Base-by-base conservation (phyloP, 306 rosid genomes). In the Glycine latifolia region DNA sequence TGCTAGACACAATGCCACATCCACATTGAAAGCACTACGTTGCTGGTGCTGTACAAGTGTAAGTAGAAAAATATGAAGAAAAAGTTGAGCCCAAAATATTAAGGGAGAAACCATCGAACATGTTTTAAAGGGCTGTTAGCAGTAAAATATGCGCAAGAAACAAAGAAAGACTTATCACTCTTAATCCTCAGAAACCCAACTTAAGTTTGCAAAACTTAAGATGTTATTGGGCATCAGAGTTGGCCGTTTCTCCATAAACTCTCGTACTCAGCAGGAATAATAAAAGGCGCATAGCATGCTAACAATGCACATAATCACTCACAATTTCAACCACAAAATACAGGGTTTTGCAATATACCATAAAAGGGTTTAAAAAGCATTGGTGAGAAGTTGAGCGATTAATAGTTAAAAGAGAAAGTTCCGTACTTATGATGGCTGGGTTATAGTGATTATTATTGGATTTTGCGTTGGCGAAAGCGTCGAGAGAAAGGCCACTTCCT, bases 381-480 rank as follows among this genome's bases (percentile, higher is more conserved):
- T 11, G 10, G 3, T 26, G 76, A 17, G 6, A 61, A 53, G 0
- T 17, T 15, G 46, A 16, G 2, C 31, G 2, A 26, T 2, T 26
- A 26, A 26, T 26, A 26, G 31, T 26, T 26, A 26, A 16, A 62
- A 9, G 33, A 55, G n/a, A 71, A 48, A 61, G 10, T 10, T 33
- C 61, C 87, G 52, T 89, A 95, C 99, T 93, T 73, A 95, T 92
- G 73, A 86, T 10, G 73, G 99, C 82, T 12, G 97, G 98, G 58
- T 93, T 95, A 67, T 88, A 95, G 88, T 76, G 78, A 82, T 59
- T 74, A 86, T 81, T 82, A 4, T 68, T 82, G 10, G 97, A 87
- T 83, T 89, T 92, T 10, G 90, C 89, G 72, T 89, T 89, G 13
- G 90, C 92, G 49, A 89, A 91, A 48, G 75, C 91, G 8, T 87